Evolutionary conservation across 345 rosid genomes (phyloP), one percentile per base, ranked within the genome.

Genomic region (Camelina hispida): DNA sequence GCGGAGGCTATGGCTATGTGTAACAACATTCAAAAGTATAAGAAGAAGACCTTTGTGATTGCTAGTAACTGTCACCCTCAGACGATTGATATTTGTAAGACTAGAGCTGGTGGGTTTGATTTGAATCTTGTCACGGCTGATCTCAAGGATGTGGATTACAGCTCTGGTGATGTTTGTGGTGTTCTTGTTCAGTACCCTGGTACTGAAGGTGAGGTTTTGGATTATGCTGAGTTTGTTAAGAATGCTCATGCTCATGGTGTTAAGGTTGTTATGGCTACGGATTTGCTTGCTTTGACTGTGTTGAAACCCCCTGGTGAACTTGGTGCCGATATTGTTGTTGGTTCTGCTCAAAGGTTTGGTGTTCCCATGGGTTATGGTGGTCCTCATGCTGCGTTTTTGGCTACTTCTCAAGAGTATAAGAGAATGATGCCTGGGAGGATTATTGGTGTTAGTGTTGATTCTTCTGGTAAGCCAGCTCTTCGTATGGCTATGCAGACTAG

Each of bases 1-100:
- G 99, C 99, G 1, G 99, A 95, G 85, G 99, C 99, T 6, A 93
- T 93, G 99, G 93, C 99, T 1, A 92, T 90, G 99, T 95, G 99
- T 80, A 95, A 95, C 81, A 87, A 89, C 57, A 93, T 95, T 18
- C 83, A 51, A 9, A 95, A 90, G 83, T 91, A 94, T 60, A 95
- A 92, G 86, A 95, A 89, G 87, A 95, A 93, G 83, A 93, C 97
- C 22, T 95, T 90, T 74, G 46, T 93, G 47, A 90, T 95, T 75
- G 91, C 96, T 22, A 88, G 62, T 68, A 92, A 89, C 75, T 93
- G 97, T 62, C 99, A 95, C 69, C 96, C 96, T 7, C 97, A 95
- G 73, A 95, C 99, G 15, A 93, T 93, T 68, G 99, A 95, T 76
- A 84, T 90, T 63, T 95, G 99, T 69, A 83, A 87, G 81, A 95